Conservation (phyloP, 495 filamentous ascomycete species). For the Aspergillus haitiensis region DNA sequence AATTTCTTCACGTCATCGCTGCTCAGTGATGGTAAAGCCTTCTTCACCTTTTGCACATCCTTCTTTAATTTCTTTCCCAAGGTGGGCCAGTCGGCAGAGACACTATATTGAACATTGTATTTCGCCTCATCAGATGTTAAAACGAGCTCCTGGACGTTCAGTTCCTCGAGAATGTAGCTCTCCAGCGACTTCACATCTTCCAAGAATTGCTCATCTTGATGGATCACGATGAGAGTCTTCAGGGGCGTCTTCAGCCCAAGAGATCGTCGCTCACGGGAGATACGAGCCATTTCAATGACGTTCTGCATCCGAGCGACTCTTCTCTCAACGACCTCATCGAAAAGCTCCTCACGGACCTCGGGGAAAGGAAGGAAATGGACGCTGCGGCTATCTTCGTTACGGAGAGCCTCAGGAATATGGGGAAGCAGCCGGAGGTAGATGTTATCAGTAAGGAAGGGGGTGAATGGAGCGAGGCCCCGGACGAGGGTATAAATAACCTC, state of each 20-base stretch:
- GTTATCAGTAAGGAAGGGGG: conserved; percentile 90
- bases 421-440: conserved; percentile 88
- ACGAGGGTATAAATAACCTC: conserved; percentile 90
- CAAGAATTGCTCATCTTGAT: conserved; percentile 77
- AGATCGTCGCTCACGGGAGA: conserved; percentile 79
- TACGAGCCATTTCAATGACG: conserved; percentile 85
- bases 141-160: conserved; percentile 85
- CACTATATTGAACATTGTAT: conserved; percentile 89
- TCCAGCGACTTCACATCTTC: conserved; percentile 83
- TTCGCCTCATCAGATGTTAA: conserved; percentile 83
- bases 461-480: conserved; percentile 88
- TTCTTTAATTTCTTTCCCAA: conserved; percentile 97
- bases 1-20: conserved; percentile 78
- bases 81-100: conserved; percentile 86
- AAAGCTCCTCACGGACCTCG: conserved; percentile 81
- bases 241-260: conserved; percentile 88
- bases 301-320: conserved; percentile 89
- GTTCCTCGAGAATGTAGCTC: conserved; percentile 81
- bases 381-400: conserved; percentile 69
- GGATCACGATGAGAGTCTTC: conserved; percentile 87
- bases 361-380: conserved; percentile 94
- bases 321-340: conserved; percentile 82
- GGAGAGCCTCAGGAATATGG: conserved; percentile 66
- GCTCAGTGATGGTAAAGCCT: conserved; percentile 76
- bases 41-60: conserved; percentile 85